Conservation (phyloP, 352 stramenopile genomes). For the Phytophthora constricta region DNA sequence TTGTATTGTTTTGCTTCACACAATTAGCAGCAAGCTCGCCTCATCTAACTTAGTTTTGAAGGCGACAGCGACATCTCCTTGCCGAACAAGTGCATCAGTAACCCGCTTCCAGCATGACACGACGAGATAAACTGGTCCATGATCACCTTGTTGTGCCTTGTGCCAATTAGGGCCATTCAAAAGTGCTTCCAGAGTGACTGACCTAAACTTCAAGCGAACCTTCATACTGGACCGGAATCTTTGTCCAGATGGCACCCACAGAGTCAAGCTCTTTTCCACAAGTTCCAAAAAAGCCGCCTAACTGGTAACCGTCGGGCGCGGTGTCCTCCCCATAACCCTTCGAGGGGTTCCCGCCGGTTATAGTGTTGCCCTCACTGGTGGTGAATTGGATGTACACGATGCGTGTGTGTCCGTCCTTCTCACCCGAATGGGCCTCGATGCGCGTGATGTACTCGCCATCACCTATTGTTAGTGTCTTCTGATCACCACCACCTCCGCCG, state of each 20-base stretch:
- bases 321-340: neutral
- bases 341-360: constrained; percentile 10
- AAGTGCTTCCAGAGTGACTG: too few relatives aligned
- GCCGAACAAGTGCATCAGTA: too few relatives aligned
- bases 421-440: constrained; percentile 23
- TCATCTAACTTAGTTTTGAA: too few relatives aligned
- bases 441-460: constrained; percentile 9
- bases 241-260: constrained; percentile 9
- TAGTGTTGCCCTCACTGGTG: neutral
- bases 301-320: constrained; percentile 2
- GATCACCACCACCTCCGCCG: constrained; percentile 7
- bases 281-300: constrained; percentile 8
- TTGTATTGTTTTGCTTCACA: too few relatives aligned
- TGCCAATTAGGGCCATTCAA: too few relatives aligned
- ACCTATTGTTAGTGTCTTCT: neutral
- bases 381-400: constrained; percentile 22
- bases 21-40: too few relatives aligned
- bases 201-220: too few relatives aligned
- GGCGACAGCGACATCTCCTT: too few relatives aligned
- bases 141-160: too few relatives aligned
- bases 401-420: constrained; percentile 18
- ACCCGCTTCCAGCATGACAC: too few relatives aligned
- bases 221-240: too few relatives aligned
- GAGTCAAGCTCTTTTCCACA: constrained; percentile 2
- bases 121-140: too few relatives aligned